Conservation (phyloP, 805 yeast species). For the Candida methanosorbosa region DNA sequence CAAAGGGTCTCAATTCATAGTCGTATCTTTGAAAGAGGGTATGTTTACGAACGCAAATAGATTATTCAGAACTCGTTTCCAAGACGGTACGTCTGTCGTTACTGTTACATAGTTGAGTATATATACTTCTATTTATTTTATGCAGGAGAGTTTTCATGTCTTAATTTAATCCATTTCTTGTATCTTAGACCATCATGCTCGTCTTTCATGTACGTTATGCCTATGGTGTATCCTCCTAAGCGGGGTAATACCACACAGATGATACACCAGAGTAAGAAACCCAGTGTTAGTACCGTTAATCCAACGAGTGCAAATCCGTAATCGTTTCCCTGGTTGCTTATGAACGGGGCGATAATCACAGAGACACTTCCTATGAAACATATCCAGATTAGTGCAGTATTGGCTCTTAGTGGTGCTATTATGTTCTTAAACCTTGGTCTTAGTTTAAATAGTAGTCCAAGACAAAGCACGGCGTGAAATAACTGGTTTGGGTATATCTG, state of each 20-base stretch:
- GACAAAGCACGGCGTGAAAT: conserved; percentile 21
- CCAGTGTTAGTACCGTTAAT: conserved; percentile 9
- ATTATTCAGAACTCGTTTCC: conserved; percentile 87
- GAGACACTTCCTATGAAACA: conserved; percentile 37
- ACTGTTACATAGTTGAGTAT: conserved; percentile 40
- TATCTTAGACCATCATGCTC: conserved; percentile 13
- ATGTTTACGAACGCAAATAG: conserved; percentile 97
- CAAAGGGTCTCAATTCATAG: conserved; percentile 93
- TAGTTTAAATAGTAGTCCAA: conserved; percentile 14
- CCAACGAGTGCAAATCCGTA: conserved; percentile 17
- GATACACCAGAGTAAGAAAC: conserved; percentile 15
- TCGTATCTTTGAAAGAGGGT: conserved; percentile 94
- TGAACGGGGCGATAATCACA: conserved; percentile 40
- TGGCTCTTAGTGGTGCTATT: conserved; percentile 16
- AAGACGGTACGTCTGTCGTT: conserved; percentile 93
- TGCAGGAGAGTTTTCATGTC: background rate
- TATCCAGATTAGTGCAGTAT: conserved; percentile 24
- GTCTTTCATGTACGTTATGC: conserved; percentile 3
- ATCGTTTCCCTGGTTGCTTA: conserved; percentile 11
- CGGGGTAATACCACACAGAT: conserved; percentile 9
- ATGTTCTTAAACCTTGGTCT: conserved; percentile 14
- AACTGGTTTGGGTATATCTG: conserved; percentile 39
- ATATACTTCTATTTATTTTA: background rate
- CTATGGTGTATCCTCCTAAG: conserved; percentile 7
- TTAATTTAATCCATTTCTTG: conserved; percentile 12